Conservation (phyloP, 345 rosid genomes). For the Boechera retrofracta region DNA sequence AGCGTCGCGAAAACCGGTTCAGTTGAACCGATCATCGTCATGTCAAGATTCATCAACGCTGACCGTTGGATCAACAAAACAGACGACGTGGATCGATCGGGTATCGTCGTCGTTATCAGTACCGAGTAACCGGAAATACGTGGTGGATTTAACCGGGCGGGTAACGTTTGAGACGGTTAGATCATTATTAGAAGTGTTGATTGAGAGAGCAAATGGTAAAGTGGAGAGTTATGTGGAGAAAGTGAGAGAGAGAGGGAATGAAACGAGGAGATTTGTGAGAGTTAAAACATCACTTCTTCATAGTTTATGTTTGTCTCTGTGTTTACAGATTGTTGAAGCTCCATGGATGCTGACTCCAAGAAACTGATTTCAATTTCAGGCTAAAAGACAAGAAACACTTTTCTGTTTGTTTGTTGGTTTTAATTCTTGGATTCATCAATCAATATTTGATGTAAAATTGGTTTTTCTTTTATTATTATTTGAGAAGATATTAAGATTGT, state of each 20-base stretch:
- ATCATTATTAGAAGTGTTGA: constrained; percentile 62
- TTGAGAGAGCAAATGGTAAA: constrained; percentile 57
- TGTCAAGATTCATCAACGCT: constrained; percentile 6
- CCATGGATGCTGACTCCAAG: constrained; percentile 66
- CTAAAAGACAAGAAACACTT: constrained; percentile 32
- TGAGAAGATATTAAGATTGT: constrained; percentile 33
- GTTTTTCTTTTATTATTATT: neutral
- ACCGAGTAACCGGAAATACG: constrained; percentile 71
- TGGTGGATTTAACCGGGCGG: constrained; percentile 73
- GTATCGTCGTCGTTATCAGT: constrained; percentile 63
- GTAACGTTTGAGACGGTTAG: constrained; percentile 73
- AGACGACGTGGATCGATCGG: constrained; percentile 59
- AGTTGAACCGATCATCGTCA: constrained; percentile 23
- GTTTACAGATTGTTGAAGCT: constrained; percentile 65
- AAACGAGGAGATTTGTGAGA: constrained; percentile 54
- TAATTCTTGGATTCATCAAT: constrained; percentile 44
- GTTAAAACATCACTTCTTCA: constrained; percentile 59
- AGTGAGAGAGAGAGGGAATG: constrained; percentile 54
- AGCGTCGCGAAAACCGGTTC: constrained; percentile 49
- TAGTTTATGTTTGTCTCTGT: constrained; percentile 62
- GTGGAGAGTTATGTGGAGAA: constrained; percentile 49
- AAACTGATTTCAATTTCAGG: constrained; percentile 33
- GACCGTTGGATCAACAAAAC: constrained; percentile 34
- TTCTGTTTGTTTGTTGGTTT: constrained; percentile 23
- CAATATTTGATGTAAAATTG: constrained; percentile 29